Evolutionary conservation across 495 filamentous ascomycete species (phyloP).

Genomic region (Tuber magnatum): DNA sequence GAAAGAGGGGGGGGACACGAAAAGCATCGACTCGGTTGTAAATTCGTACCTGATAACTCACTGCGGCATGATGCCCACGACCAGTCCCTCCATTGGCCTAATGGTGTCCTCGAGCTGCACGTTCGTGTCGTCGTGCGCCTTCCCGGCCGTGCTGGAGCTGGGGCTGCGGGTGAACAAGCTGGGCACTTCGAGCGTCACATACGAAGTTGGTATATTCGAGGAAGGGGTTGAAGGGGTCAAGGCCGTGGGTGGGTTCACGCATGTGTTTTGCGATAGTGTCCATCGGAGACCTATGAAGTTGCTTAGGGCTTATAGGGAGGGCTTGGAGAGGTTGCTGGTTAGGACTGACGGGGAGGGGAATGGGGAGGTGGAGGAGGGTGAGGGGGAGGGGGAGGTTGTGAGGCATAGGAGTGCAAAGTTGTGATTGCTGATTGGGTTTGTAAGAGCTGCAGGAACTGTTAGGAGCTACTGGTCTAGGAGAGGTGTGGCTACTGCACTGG

Average conservation of each 20-base stretch:
- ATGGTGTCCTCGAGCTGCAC: constrained; percentile 77
- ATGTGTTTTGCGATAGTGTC: constrained; percentile 77
- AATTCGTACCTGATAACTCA: constrained; percentile 81
- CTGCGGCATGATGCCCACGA: constrained; percentile 66
- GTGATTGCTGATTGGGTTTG: background rate
- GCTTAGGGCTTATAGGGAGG: constrained; percentile 48
- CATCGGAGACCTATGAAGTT: constrained; percentile 63
- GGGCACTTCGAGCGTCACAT: constrained; percentile 80
- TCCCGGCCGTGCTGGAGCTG: constrained; percentile 73
- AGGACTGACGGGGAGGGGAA: background rate
- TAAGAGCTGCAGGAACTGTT: background rate
- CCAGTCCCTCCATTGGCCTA: constrained; percentile 63
- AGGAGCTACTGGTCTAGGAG: background rate
- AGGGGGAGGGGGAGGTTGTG: background rate
- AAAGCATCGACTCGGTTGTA: constrained; percentile 69
- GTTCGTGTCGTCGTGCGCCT: constrained; percentile 77
- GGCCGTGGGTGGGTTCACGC: constrained; percentile 78
- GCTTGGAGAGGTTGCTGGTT: constrained; percentile 45
- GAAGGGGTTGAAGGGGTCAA: constrained; percentile 64
- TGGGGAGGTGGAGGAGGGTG: too few species aligned
- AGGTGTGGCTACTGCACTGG: background rate
- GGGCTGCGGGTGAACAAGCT: constrained; percentile 75
- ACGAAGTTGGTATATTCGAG: constrained; percentile 84
- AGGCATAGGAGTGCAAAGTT: background rate
- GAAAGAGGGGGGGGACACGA: background rate